Base-by-base conservation (phyloP, 2,329 filamentous ascomycete species). In the Chrysoporthe austroafricana region DNA sequence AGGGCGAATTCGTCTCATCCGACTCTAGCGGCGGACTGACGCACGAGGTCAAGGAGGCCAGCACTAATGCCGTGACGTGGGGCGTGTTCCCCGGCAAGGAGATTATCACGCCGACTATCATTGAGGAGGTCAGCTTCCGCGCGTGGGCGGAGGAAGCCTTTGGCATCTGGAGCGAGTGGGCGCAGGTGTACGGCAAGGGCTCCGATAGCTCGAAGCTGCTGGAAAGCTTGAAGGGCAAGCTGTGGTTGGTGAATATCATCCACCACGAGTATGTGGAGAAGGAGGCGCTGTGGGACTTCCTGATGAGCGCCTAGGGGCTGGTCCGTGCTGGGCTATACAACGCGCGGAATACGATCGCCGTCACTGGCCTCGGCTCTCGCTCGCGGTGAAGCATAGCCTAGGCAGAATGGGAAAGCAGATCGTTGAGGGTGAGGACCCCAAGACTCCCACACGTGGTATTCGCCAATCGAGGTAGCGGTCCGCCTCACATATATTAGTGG, bases 101-200 rank as follows among this genome's bases (percentile, higher is more conserved):
- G 79, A 98, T 98, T 76, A 88, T 97, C 67, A 97, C 94, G 32
- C 95, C 95, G 3, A 98, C 95, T 1, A 98, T 98, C 75, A 97
- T 98, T 74, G 95, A 98, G 77, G 92, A 94, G 73, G 93, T 97
- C 63, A 96, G 92, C 77, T 98, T 98, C 84, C 86, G 89, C 70
- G 93, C 94, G 8, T 99, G 96, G 96, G 87, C 89, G 67, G 96
- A 98, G 76, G 96, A 99, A 83, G 95, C 96, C 0, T 99, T 96
- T 81, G 91, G 91, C 43, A 97, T 98, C 75, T 98, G 95, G 92
- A 87, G 85, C 54, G 96, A 98, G 82, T 99, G 96, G 96, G 90
- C 91, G 69, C 86, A 91, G 72, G 91, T 97, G 59, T 69, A 97
- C 78, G 88, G 88, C n/a, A 85, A 89, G 60, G 88, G 87, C 6